Evolutionary conservation across 257 asterid species (phyloP), one percentile per base, ranked within the genome.

Genomic region (Solanum pimpinellifolium): DNA sequence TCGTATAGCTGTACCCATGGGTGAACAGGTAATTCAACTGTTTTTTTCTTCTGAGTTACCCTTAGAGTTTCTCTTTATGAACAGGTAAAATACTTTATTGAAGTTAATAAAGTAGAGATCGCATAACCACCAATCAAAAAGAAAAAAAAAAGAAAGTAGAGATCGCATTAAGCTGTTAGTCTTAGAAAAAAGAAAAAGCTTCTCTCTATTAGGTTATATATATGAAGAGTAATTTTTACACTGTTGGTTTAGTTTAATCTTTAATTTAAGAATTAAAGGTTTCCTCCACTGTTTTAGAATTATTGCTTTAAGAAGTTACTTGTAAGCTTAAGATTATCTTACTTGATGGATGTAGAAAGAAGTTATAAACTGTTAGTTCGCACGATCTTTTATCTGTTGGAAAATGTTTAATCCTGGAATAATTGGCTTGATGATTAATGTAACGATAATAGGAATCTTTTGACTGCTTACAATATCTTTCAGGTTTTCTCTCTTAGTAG

Each of bases 1-100:
- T 89, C 93, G 93, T 46, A 87, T 97, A 83, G 98, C 95, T 4
- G 85, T 97, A 85, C 99, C 99, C n/a, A 93, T 97, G 98, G 99
- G 99, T 37, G 96, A 94, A 89, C 94, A 95, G 98, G 99, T 94
- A 76, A 69, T 77, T 25, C 21, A 59, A 52, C n/a, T 14, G 41
- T 14, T n/a, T 25, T 25, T 15, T 25, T 4, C 23, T 25, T 41
- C 4, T n/a, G 13, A n/a, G 29, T 76, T 41, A 41, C 11, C 83
- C 2, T 7, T 76, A n/a, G 6, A 52, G 62, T 52, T 52, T 52
- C 76, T 31, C 42, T 15, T 31, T 31, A 49, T 49, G 60, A 47
- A 47, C 56, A 47, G 56, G 60, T 49, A 69, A 70, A 13, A 16
- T 73, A 3, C 16, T 72, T 10, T 70, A 18, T 72, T 29, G 46